Base-by-base conservation (phyloP, 116 monocot species). In the Cymodocea nodosa region DNA sequence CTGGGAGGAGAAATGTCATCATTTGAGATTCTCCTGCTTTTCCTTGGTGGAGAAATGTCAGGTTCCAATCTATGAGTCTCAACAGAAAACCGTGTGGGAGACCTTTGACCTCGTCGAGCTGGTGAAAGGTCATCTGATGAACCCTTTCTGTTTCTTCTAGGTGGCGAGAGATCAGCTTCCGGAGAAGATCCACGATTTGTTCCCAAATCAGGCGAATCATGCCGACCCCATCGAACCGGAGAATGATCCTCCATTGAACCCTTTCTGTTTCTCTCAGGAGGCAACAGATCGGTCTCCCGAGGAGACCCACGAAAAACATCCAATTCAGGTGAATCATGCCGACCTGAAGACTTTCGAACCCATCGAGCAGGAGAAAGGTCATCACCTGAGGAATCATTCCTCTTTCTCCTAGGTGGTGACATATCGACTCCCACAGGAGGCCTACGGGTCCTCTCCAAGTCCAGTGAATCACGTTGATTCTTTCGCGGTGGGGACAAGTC, bases 1-100 rank as follows among this genome's bases (percentile, higher is more conserved):
- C 74, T 55, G 2, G 68, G 70, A 36, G 67, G 74, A 39, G 81
- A 82, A 24, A 70, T 73, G 50, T 81, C 76, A n/a, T 66, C 59
- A 59, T 23, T 13, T 44, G 44, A 52, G 22, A 25, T 51, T 17
- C 49, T 71, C 35, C 52, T 62, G 0, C 24, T 62, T 34, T 62
- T 71, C 60, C 52, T 71, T 36, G 71, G 66, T 53, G 66, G 62
- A 52, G 66, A 51, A 51, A 52, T 51, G 25, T 66, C 65, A 13
- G 24, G 8, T 22, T 60, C 51, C 16, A 20, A 52, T 5, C 25
- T 13, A 15, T 56, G 52, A 63, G 4, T 36, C 25, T 51, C 63
- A 59, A 25, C 19, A 59, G 59, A 59, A 24, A 52, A 24, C 24
- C 63, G 56, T 20, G 50, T 50, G 4, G 58, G 66, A 40, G 23